Evolutionary conservation across 2,329 filamentous ascomycete genomes (phyloP).

Genomic region (Xylariales sp.): DNA sequence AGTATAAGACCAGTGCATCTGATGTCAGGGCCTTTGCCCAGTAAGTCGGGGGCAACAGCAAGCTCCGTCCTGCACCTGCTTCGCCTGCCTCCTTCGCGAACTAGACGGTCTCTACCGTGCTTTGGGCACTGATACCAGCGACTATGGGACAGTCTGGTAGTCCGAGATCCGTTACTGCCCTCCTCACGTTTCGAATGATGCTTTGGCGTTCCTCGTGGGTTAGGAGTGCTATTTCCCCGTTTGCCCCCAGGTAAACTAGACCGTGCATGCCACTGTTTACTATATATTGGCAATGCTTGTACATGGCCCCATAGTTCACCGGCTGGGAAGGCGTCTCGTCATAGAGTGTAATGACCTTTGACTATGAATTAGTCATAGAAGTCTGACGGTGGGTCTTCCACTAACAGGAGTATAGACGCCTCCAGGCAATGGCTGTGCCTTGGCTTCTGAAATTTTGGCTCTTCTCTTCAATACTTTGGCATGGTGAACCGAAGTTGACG

Average conservation of each 20-base stretch:
- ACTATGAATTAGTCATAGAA: not conserved
- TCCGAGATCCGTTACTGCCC: slow-evolving; percentile 31
- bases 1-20: slow-evolving; percentile 31
- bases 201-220: slow-evolving; percentile 33
- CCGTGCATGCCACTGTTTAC: slow-evolving; percentile 39
- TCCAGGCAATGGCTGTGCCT: slow-evolving; percentile 28
- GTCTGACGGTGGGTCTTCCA: not conserved
- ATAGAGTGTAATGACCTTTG: slow-evolving; percentile 34
- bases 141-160: slow-evolving; percentile 35
- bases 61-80: slow-evolving; percentile 33
- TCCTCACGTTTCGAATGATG: slow-evolving; percentile 34
- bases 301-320: slow-evolving; percentile 40
- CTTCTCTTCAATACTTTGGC: no score
- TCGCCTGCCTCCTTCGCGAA: slow-evolving; percentile 31
- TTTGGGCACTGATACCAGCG: slow-evolving; percentile 37
- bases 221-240: slow-evolving; percentile 40
- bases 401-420: slow-evolving; percentile 42
- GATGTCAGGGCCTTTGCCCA: slow-evolving; percentile 32
- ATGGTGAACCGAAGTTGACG: no score
- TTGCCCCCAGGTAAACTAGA: slow-evolving; percentile 42
- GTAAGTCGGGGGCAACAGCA: slow-evolving; percentile 35
- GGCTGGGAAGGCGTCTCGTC: slow-evolving; percentile 33
- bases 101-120: slow-evolving; percentile 30
- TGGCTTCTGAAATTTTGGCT: slow-evolving; percentile 9
- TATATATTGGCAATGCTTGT: slow-evolving; percentile 36